A percentile compares a stretch with the other conserved stretches of the same genome.
phyloP scores from a whole-genome alignment of 1,284 basidiomycete species.

The Microbotryum saponariae region DNA sequence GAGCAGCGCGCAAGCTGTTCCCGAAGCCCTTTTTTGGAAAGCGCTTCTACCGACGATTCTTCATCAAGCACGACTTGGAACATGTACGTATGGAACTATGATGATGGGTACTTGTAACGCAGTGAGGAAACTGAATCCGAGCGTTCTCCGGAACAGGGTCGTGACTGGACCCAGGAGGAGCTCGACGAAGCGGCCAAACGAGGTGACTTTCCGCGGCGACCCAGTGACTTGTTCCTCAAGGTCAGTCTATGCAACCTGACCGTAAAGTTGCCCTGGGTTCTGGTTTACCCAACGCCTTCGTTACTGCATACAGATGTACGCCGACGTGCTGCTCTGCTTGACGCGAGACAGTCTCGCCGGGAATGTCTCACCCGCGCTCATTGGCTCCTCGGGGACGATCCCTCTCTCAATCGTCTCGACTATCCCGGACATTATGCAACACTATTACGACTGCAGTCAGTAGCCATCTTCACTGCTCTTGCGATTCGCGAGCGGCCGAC shows the following conservation, averaged over 20 bases:
- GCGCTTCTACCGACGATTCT: slow-evolving; percentile 32
- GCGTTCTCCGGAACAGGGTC: slow-evolving; percentile 9
- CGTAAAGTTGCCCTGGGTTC: background rate
- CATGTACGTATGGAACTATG: slow-evolving; percentile 17
- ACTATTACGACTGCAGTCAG: slow-evolving; percentile 40
- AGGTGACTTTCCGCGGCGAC: slow-evolving; percentile 44
- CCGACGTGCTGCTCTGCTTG: slow-evolving; percentile 49
- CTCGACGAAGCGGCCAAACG: slow-evolving; percentile 43
- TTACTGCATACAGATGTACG: slow-evolving; percentile 46
- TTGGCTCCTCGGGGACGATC: slow-evolving; percentile 52
- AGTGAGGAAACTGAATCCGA: background rate
- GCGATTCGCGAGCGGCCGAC: too few relatives aligned
- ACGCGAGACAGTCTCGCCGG: slow-evolving; percentile 50
- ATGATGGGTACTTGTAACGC: background rate
- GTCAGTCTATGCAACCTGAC: slow-evolving; percentile 31
- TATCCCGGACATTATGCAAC: slow-evolving; percentile 55
- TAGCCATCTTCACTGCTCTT: background rate
- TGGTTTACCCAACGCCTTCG: background rate
- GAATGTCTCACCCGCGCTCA: slow-evolving; percentile 50
- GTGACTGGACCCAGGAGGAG: slow-evolving; percentile 39
- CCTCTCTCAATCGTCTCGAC: slow-evolving; percentile 51
- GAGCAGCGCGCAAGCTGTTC: slow-evolving; percentile 30
- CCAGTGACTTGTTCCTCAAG: slow-evolving; percentile 47
- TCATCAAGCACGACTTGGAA: slow-evolving; percentile 36
- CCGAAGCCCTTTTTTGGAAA: slow-evolving; percentile 32